Base-by-base conservation (phyloP, 192 early-diverging fungal species). In the Allomyces macrogynus region DNA sequence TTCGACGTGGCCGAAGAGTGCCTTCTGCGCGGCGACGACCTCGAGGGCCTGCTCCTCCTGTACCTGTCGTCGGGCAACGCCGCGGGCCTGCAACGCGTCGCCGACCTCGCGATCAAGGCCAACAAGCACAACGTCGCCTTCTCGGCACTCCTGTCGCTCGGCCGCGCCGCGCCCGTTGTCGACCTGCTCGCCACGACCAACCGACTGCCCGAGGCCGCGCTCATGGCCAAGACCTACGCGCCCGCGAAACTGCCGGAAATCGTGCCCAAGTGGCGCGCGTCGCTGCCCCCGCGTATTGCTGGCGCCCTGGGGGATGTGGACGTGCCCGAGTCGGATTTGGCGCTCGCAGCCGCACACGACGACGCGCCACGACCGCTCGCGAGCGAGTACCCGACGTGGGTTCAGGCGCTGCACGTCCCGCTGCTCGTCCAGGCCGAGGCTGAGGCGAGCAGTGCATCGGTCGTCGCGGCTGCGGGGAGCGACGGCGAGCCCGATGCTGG, bases 61-160 rank as follows among this genome's bases (percentile, higher is more conserved):
- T 92, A 99, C 76, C 91, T 90, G 40, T 83, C 93, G 23, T 84
- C 79, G 18, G 93, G 95, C 24, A 92, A 97, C 66, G 77, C 77
- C 1, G 67, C 72, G 5, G 96, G 92, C 7, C 74, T 97, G 71
- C 70, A 70, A 62, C 67, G 82, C 63, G 78, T 99, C 27, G 92
- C 89, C 12, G 75, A 81, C 61, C 72, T 75, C 62, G 84, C 89
- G n/a, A 68, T 80, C 72, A 74, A 75, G 64, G 69, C n/a, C 61
- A 23, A 89, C 26, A 86, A 89, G 63, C 89, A 85, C 76, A 97
- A 99, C 72, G 88, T 97, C 69, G 87, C 95, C 0, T 95, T 97
- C 75, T 75, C 84, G 23, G 89, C 87, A 71, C 82, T 86, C 72
- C 80, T 89, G 67, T 70, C 84, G 63, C 75, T 88, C 24, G 86